Evolutionary conservation across 225 moss, liverwort and hornwort species (phyloP).

Genomic region (Takakia lepidozioides): DNA sequence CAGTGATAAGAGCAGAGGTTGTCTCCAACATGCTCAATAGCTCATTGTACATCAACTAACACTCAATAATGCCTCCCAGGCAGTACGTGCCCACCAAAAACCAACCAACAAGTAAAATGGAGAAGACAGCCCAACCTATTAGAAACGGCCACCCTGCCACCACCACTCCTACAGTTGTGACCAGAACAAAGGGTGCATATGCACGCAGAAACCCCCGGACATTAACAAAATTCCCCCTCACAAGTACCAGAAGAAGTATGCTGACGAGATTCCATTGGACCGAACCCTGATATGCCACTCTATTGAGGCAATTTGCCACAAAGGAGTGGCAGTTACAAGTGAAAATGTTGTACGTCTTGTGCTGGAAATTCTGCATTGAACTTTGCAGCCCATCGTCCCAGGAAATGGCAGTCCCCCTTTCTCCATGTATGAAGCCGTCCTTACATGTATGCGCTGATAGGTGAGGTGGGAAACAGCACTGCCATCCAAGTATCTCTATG

Average conservation of each 20-base stretch:
- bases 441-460: conserved; percentile 50
- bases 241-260: conserved; percentile 50
- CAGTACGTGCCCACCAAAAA: conserved; percentile 53
- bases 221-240: conserved; percentile 64
- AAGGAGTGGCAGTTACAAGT: conserved; percentile 99
- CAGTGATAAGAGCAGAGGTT: too few relatives aligned
- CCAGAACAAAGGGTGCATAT: conserved; percentile 54
- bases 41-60: too few relatives aligned
- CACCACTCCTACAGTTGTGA: conserved; percentile 56
- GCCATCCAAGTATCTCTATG: conserved; percentile 23
- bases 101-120: conserved; percentile 53
- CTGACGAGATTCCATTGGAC: conserved; percentile 76
- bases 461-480: conserved; percentile 84
- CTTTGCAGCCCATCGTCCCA: conserved; percentile 82
- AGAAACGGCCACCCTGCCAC: conserved; percentile 77
- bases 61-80: conserved; percentile 45
- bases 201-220: conserved; percentile 39
- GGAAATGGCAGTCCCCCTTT: conserved; percentile 64
- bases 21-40: too few relatives aligned
- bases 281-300: conserved; percentile 74
- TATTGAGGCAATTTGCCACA: conserved; percentile 80
- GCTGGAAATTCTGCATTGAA: conserved; percentile 58
- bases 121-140: conserved; percentile 73
- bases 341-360: conserved; percentile 78
- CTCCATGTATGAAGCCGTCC: conserved; percentile 38